A percentile compares a stretch with the other conserved stretches of the same genome.
Evolutionary conservation across 2,329 filamentous ascomycete species (phyloP).

Genomic region (Achaetomium macrosporum): DNA sequence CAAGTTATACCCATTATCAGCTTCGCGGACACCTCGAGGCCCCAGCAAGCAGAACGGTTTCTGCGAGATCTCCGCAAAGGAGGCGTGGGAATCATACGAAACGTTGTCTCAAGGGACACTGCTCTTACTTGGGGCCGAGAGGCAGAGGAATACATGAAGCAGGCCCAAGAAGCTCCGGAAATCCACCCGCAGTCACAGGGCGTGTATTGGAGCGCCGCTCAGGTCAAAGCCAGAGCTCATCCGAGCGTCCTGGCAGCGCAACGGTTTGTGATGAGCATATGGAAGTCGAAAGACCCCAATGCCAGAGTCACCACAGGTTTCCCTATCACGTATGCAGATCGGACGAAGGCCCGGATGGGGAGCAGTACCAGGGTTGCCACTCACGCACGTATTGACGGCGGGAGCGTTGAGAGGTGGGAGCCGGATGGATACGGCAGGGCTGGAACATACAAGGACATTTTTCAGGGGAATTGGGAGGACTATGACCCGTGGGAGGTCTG

Average conservation of each 20-base stretch:
- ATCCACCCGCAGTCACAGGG: conserved; percentile 32
- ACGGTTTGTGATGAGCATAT: conserved; percentile 47
- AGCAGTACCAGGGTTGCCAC: conserved; percentile 41
- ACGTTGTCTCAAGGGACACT: conserved; percentile 20
- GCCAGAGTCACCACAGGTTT: conserved; percentile 38
- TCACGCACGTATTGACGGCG: conserved; percentile 58
- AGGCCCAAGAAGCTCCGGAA: conserved; percentile 35
- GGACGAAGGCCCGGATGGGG: conserved; percentile 45
- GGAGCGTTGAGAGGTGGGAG: conserved; percentile 62
- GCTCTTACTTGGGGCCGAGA: conserved; percentile 44
- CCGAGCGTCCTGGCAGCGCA: conserved; percentile 36
- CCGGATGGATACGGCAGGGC: conserved; percentile 52
- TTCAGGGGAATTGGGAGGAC: conserved; percentile 64
- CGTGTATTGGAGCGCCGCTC: conserved; percentile 37
- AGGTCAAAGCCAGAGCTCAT: conserved; percentile 36
- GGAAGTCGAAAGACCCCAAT: conserved; percentile 43
- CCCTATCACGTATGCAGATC: conserved; percentile 58
- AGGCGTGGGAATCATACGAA: conserved; percentile 24
- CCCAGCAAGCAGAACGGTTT: conserved; percentile 25
- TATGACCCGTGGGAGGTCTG: conserved; percentile 68
- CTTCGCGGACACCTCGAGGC: conserved; percentile 34
- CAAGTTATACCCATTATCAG: conserved; percentile 38
- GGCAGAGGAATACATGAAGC: conserved; percentile 43
- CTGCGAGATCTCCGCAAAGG: conserved; percentile 15
- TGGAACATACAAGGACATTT: conserved; percentile 60